Evolutionary conservation across 1,284 basidiomycete genomes (phyloP).

Genomic region (Bjerkandera adusta): DNA sequence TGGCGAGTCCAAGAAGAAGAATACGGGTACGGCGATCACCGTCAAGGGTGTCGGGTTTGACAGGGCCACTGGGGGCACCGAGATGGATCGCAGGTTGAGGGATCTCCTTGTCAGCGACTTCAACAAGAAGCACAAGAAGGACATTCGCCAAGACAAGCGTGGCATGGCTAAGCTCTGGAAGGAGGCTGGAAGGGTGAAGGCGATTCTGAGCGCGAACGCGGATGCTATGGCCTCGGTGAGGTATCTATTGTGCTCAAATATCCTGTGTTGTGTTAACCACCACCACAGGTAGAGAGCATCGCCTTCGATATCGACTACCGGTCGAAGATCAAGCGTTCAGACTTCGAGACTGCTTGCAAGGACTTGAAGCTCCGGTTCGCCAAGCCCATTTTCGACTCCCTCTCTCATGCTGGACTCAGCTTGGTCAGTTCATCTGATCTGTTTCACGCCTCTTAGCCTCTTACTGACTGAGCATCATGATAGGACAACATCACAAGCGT

Average conservation of each 20-base stretch:
- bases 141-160: constrained; percentile 71
- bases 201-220: constrained; percentile 90
- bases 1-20: constrained; percentile 34
- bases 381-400: constrained; percentile 76
- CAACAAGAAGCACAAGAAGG: constrained; percentile 62
- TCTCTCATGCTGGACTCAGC: constrained; percentile 66
- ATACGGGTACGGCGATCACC: constrained; percentile 63
- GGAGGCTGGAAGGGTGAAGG: constrained; percentile 90
- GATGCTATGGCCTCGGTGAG: constrained; percentile 74
- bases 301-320: constrained; percentile 92
- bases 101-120: constrained; percentile 83
- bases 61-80: constrained; percentile 74
- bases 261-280: constrained; percentile 11
- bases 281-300: constrained; percentile 77
- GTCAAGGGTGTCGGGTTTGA: constrained; percentile 84
- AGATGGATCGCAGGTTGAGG: constrained; percentile 81
- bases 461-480: not conserved
- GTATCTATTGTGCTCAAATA: constrained; percentile 12
- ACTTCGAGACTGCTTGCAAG: constrained; percentile 73
- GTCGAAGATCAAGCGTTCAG: constrained; percentile 70
- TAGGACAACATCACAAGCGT: constrained; percentile 83
- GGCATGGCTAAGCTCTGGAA: constrained; percentile 94
- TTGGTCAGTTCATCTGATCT: constrained; percentile 50
- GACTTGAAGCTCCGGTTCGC: constrained; percentile 66
- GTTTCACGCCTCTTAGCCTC: not conserved